phyloP scores from a whole-genome alignment of 805 yeast genomes.

The Metschnikowia picachoensis region DNA sequence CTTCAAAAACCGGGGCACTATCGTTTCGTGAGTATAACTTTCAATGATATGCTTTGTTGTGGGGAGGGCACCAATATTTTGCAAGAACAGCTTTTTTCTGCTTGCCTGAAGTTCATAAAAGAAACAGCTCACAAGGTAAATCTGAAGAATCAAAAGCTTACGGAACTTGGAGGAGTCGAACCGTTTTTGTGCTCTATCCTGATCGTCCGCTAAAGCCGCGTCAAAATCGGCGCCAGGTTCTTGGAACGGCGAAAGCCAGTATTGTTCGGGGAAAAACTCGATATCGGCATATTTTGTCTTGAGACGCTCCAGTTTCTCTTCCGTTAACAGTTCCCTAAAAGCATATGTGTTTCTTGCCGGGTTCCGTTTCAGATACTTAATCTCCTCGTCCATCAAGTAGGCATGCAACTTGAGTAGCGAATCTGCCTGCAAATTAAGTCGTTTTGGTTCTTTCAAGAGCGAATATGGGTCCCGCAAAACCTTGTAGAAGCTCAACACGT shows the following conservation, averaged over 20 bases:
- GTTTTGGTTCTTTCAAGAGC: slow-evolving; percentile 23
- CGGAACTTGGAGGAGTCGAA: slow-evolving; percentile 28
- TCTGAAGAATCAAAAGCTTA: slow-evolving; percentile 26
- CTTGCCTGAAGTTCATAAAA: slow-evolving; percentile 26
- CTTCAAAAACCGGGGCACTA: slow-evolving; percentile 19
- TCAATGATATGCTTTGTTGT: slow-evolving; percentile 37
- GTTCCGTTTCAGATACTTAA: slow-evolving; percentile 15
- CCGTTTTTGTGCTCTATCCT: slow-evolving; percentile 21
- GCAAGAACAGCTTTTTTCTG: slow-evolving; percentile 22
- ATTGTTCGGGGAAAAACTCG: slow-evolving; percentile 35
- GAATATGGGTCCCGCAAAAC: slow-evolving; percentile 35
- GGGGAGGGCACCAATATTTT: slow-evolving; percentile 23
- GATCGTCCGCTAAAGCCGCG: slow-evolving; percentile 22
- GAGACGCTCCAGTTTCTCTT: slow-evolving; percentile 16
- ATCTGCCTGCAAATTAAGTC: slow-evolving; percentile 21
- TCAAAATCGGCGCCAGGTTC: slow-evolving; percentile 17
- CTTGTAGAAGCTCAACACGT: slow-evolving; percentile 27
- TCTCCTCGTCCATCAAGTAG: slow-evolving; percentile 30
- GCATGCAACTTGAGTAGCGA: slow-evolving; percentile 26
- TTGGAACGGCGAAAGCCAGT: slow-evolving; percentile 33
- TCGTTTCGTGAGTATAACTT: slow-evolving; percentile 25
- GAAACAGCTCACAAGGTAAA: slow-evolving; percentile 28
- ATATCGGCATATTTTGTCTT: slow-evolving; percentile 18
- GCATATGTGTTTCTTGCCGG: slow-evolving; percentile 19
- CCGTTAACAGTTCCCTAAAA: slow-evolving; percentile 15